Base-by-base conservation (phyloP, 768 basidiomycete genomes). In the Pulveroboletus sp. region DNA sequence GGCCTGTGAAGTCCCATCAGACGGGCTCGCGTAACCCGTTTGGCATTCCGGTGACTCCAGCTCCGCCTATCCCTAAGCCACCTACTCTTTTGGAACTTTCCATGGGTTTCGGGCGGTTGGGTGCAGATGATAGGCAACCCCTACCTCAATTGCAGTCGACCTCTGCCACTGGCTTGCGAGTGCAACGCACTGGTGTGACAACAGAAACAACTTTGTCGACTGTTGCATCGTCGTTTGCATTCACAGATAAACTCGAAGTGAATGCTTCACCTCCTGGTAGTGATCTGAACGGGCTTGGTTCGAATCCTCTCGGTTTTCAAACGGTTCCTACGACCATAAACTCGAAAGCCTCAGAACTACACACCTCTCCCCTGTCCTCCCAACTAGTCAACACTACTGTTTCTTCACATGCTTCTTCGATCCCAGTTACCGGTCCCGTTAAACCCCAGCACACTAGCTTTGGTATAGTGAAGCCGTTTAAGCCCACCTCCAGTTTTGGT, bases 21-120 rank as follows among this genome's bases (percentile, higher is more conserved):
- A 99, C 96, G 4, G 95, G 96, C 26, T 90, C 91, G 7, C 84
- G 82, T 57, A 99, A 99, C 76, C 96, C 96, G 4, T 99, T 99
- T 56, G 94, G 93, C 6, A 79, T 81, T 28, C 80, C 89, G 5
- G 73, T 78, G 6, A 75, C 77, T 8, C 71, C 80, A 21, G 70
- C 73, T 14, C 79, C 83, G 1, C 83, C 87, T 14, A 73, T 89
- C 26, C 87, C 89, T 1, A 87, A 84, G 64, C 79, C 76, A 27
- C 90, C 87, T 9, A 92, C 89, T 2, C 71, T 97, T 61, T 80
- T 88, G 69, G 88, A 96, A 61, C 69, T 97, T 13, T 78, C 84
- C 3, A 78, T 77, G 71, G 78, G 80, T 9, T 56, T 68, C 15
- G 71, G 69, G 39, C 62, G 54, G 38, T 32, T 45, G n/a, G 48